Evolutionary conservation across 2,329 filamentous ascomycete species (phyloP).

Genomic region (Cordyceps pruinosa): DNA sequence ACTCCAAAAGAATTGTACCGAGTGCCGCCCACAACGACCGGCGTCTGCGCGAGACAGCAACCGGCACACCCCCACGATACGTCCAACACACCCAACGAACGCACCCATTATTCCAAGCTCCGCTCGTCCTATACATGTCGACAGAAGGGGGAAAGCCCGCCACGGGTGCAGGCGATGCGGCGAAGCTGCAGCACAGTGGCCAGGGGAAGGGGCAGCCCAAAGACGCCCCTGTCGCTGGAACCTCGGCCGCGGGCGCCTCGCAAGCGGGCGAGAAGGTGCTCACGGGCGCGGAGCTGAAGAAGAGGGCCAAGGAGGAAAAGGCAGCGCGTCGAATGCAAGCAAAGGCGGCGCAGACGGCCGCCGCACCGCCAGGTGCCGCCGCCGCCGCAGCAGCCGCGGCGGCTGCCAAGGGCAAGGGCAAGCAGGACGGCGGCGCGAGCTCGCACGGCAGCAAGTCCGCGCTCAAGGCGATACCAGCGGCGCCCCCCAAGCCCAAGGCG

Average conservation of each 20-base stretch:
- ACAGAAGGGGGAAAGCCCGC: constrained; percentile 26
- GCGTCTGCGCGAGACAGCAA: background rate
- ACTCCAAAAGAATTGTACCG: background rate
- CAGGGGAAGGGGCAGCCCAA: constrained; percentile 21
- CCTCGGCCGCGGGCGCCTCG: background rate
- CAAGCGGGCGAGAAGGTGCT: constrained; percentile 46
- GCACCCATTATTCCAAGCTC: constrained; percentile 2
- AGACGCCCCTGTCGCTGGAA: background rate
- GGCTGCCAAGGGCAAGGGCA: constrained; percentile 38
- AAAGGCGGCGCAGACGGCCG: constrained; percentile 47
- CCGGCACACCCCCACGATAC: constrained; percentile 1
- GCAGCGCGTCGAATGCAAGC: constrained; percentile 71
- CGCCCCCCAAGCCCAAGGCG: constrained; percentile 44
- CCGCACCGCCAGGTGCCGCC: constrained; percentile 32
- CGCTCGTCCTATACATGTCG: constrained; percentile 21
- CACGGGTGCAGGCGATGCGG: constrained; percentile 19
- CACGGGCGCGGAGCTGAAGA: constrained; percentile 76
- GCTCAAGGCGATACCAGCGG: constrained; percentile 32
- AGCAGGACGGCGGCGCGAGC: constrained; percentile 37
- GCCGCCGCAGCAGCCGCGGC: constrained; percentile 34
- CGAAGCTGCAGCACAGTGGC: constrained; percentile 21
- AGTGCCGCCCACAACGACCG: background rate
- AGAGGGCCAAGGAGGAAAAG: constrained; percentile 85
- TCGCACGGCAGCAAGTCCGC: constrained; percentile 21
- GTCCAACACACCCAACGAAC: constrained; percentile 12